Conservation (phyloP, 495 filamentous ascomycete species). For the Neurospora tetraspora region DNA sequence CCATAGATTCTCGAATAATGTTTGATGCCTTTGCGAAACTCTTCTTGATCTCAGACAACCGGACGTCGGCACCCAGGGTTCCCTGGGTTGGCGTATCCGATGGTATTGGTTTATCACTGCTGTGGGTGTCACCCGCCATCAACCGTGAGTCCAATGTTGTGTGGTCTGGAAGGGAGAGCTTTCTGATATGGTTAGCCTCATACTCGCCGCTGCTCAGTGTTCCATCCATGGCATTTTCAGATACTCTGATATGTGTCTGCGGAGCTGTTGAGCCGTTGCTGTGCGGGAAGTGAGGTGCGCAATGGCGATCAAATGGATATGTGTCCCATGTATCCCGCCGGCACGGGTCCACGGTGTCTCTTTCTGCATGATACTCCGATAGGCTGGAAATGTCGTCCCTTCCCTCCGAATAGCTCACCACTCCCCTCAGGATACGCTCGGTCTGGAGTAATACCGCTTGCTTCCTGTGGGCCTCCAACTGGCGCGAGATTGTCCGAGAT, state of each 20-base stretch:
- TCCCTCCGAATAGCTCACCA: conserved; percentile 56
- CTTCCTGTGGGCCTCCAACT: conserved; percentile 49
- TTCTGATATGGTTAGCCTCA: not conserved
- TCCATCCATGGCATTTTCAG: not conserved
- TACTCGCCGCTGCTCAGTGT: not conserved
- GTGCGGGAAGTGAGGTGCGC: not conserved
- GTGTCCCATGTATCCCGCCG: not conserved
- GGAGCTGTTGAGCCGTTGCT: not conserved
- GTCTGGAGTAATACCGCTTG: conserved; percentile 48
- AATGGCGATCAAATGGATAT: not conserved
- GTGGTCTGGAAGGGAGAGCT: not conserved
- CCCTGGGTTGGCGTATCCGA: not conserved
- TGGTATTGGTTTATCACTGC: not conserved
- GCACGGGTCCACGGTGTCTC: not conserved
- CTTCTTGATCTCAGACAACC: conserved; percentile 6
- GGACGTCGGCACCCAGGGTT: not conserved
- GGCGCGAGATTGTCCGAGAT: conserved; percentile 49
- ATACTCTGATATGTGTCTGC: not conserved
- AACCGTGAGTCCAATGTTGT: not conserved
- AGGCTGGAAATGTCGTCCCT: conserved; percentile 16
- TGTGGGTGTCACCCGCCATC: not conserved
- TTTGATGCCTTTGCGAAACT: conserved; percentile 36
- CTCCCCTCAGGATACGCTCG: conserved; percentile 48
- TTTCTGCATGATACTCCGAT: conserved; percentile 6
- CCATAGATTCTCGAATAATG: conserved; percentile 41